Evolutionary conservation across 2,329 filamentous ascomycete genomes (phyloP).

Genomic region (Fusarium fujikuroi): DNA sequence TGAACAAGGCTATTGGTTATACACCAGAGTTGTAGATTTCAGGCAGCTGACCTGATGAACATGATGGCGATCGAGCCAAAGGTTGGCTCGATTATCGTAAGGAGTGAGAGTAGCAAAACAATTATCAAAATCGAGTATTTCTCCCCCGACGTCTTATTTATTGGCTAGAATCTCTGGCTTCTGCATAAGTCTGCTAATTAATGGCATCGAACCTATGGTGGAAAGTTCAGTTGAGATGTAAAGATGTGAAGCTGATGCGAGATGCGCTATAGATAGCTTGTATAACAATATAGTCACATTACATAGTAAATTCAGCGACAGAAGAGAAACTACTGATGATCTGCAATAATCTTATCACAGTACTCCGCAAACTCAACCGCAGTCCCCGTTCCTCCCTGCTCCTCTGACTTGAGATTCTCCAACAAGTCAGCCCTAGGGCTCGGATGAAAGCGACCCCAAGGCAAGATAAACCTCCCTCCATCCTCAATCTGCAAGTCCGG

Average conservation of each 20-base stretch:
- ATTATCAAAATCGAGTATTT: background rate
- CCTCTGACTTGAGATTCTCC: conserved; percentile 6
- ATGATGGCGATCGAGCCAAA: background rate
- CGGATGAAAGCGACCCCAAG: conserved; percentile 19
- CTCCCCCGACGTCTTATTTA: background rate
- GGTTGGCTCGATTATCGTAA: background rate
- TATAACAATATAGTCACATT: too few species aligned
- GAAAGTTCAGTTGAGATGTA: background rate
- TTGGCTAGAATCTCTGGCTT: too few species aligned
- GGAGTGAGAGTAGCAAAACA: background rate
- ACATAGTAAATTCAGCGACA: background rate
- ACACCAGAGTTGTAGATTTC: background rate
- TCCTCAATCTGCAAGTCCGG: conserved; percentile 15
- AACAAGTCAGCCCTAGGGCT: conserved; percentile 10
- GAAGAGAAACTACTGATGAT: background rate
- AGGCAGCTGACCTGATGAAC: background rate
- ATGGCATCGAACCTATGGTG: background rate
- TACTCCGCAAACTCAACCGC: conserved; percentile 20
- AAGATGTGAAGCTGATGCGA: background rate
- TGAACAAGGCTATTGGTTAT: conserved; percentile 38
- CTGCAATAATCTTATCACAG: conserved; percentile 4
- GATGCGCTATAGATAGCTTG: too few species aligned
- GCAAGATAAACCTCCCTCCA: conserved; percentile 18
- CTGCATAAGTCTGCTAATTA: background rate
- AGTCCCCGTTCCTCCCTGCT: conserved; percentile 12